A percentile compares a stretch with the other conserved stretches of the same genome.
Conservation (phyloP, 78 protist species). For the Protostelium mycophagum region DNA sequence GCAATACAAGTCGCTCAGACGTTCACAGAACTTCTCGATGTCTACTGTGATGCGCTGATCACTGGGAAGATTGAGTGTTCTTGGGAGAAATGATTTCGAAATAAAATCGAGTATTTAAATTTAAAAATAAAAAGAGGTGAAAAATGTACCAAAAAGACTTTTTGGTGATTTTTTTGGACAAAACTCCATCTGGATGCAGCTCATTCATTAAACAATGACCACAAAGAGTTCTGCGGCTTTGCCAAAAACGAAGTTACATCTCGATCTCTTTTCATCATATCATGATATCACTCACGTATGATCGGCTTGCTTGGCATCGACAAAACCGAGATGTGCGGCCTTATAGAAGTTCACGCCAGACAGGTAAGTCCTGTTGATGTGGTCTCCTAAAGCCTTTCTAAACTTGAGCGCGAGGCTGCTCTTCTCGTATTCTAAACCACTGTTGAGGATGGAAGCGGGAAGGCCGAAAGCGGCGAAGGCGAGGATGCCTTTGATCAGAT, state of each 20-base stretch:
- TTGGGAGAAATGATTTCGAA: not conserved
- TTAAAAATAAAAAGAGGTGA: too few relatives aligned
- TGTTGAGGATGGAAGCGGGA: constrained; percentile 54
- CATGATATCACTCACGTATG: not conserved
- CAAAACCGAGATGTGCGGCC: constrained; percentile 48
- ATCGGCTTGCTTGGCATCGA: constrained; percentile 1
- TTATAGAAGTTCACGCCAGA: constrained; percentile 68
- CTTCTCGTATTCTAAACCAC: constrained; percentile 44
- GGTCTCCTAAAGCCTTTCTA: constrained; percentile 30
- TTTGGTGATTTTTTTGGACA: too few relatives aligned
- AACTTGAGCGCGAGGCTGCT: constrained; percentile 57
- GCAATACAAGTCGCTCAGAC: constrained; percentile 40
- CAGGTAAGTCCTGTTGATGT: constrained; percentile 44
- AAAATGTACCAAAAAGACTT: too few relatives aligned
- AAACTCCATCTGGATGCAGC: too few relatives aligned
- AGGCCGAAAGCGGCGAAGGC: constrained; percentile 57
- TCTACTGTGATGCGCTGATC: constrained; percentile 71
- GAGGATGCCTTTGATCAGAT: constrained; percentile 35
- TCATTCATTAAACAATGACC: too few relatives aligned
- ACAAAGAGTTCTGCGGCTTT: too few relatives aligned
- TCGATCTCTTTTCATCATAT: too few relatives aligned
- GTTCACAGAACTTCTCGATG: constrained; percentile 60
- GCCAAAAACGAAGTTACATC: too few relatives aligned
- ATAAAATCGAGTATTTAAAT: not conserved
- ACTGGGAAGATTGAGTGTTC: constrained; percentile 5